Base-by-base conservation (phyloP, 225 moss, liverwort and hornwort species). In the Bryum argenteum region DNA sequence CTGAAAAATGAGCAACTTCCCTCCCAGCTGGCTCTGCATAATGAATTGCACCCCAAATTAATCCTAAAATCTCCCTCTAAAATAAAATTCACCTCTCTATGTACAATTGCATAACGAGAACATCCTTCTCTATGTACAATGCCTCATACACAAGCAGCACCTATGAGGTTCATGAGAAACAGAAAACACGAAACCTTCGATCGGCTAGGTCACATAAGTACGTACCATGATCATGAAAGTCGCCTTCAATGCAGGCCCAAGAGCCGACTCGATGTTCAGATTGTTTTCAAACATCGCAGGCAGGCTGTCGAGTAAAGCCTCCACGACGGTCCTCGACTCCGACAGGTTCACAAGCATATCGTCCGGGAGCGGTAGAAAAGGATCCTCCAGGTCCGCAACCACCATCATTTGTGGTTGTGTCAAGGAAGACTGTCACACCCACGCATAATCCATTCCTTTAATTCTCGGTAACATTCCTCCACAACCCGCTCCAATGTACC, bases 391-490 rank as follows among this genome's bases (percentile, higher is more conserved):
- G 37, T 98, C 98, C 77, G 89, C 98, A 18, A 98, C 98, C 72
- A 98, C 98, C 98, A 98, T 98, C 98, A 98, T 98, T 87, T 98
- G 98, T 51, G 98, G 98, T 81, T 98, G 94, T 39, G 94, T 98
- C 83, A 98, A 85, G 1, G 94, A 91, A 52, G 92, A 94, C 97
- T 97, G 85, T 76, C 19, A 53, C 43, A 76, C n/a, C 53, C 45
- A 80, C 44, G 15, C 22, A 73, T 2, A 47, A 79, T 4, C 4
- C 39, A 63, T 12, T 66, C 33, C 2, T 78, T 48, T 48, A 28
- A 14, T 17, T 54, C 19, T 48, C 39, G 3, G 5, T 16, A 70
- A 74, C 4, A 28, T 60, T 23, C 60, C 20, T 60, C 12, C 13
- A 33, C 3, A 16, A 17, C 14, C 0, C n/a, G 42, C 14, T 22